Conservation (phyloP, 257 asterid species). For the Voacanga thouarsii region DNA sequence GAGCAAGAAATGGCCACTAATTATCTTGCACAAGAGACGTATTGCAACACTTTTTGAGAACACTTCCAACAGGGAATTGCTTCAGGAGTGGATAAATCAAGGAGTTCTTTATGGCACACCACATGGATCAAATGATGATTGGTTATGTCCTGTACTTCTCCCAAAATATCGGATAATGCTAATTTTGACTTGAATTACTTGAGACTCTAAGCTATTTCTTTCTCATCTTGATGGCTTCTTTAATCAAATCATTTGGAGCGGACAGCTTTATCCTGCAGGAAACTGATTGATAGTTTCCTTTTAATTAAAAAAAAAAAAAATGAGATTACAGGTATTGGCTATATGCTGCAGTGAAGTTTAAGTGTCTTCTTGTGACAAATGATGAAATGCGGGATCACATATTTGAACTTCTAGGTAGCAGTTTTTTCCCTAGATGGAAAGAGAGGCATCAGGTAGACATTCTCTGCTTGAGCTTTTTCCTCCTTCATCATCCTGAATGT, state of each 20-base stretch:
- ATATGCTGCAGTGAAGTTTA: slow-evolving; percentile 78
- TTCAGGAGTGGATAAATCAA: slow-evolving; percentile 65
- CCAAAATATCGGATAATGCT: background rate
- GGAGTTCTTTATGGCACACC: slow-evolving; percentile 81
- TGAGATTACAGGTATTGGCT: slow-evolving; percentile 80
- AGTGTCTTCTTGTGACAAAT: slow-evolving; percentile 87
- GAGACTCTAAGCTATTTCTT: background rate
- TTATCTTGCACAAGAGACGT: slow-evolving; percentile 80
- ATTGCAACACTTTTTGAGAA: slow-evolving; percentile 64
- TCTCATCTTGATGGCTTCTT: background rate
- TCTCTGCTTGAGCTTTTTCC: background rate
- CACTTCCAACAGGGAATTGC: slow-evolving; percentile 60
- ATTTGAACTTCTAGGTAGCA: slow-evolving; percentile 91
- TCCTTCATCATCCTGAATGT: background rate
- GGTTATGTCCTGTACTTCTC: slow-evolving; percentile 35
- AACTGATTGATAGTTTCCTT: background rate
- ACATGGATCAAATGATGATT: slow-evolving; percentile 92
- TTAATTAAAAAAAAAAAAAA: background rate
- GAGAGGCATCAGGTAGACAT: slow-evolving; percentile 83
- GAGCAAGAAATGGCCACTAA: slow-evolving; percentile 70
- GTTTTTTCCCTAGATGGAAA: slow-evolving; percentile 78
- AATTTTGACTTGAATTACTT: background rate
- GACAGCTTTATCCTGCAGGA: background rate
- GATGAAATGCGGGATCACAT: slow-evolving; percentile 99
- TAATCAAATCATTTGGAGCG: slow-evolving; percentile 1